Evolutionary conservation across 2,329 filamentous ascomycete species (phyloP), one percentile per base, ranked within the genome.

Genomic region (Fusarium chaquense): DNA sequence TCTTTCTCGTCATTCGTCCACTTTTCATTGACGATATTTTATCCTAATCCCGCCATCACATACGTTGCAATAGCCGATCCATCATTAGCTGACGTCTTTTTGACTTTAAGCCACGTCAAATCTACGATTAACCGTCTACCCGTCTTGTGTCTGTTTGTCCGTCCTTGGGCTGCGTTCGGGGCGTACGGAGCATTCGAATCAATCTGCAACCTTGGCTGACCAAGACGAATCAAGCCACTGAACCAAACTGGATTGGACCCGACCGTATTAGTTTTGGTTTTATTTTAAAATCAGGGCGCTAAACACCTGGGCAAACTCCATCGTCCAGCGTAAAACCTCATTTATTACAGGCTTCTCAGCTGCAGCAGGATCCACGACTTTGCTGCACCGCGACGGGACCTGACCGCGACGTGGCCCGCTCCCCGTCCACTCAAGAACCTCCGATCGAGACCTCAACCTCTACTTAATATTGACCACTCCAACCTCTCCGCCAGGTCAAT

Each of bases 401-500:
- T 67, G 71, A 72, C 69, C 65, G 70, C 70, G 70, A 72, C 70
- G 72, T 74, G 72, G 70, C 70, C 61, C 57, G 41, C 51, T 44
- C 69, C 65, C 65, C 58, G 61, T 56, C 43, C 71, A 61, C 62
- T 46, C 62, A 57, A 40, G 52, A 58, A 62, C 47, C 61, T 53
- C 52, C 44, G 51, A 58, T 54, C 30, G 47, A 56, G 33, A 41
- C 33, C 43, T 58, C 69, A 62, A 70, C 58, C 63, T 45, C 32
- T 38, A 49, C 62, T 51, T 38, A 50, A 57, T 44, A 40, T 40
- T 22, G 13, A 61, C 54, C 49, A 49, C 62, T 65, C 55, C 47
- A 35, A 56, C 62, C 65, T 46, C 65, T 46, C 46, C 45, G 49
- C 49, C 49, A 52, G 49, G 49, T 52, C 49, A 28, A 41, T 40